Percentiles rank a stretch among this genome's conserved stretches.
phyloP scores from a whole-genome alignment of 129 eudicot species.

The Chrysanthemum seticuspe region DNA sequence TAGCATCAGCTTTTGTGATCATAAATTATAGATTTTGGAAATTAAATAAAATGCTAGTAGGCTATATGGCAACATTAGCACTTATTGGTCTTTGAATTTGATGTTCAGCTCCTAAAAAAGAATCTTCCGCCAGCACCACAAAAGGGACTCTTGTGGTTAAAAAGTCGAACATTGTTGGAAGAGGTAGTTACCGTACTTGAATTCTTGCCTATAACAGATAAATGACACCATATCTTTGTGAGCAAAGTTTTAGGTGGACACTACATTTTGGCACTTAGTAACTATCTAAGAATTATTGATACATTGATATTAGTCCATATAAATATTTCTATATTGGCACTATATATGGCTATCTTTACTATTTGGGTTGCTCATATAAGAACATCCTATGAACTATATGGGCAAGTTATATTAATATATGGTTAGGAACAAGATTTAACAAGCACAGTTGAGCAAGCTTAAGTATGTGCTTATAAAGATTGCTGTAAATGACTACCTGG shows the following conservation, averaged over 20 bases:
- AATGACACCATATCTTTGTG: background rate
- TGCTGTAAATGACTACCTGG: background rate
- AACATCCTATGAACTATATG: background rate
- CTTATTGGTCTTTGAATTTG: constrained; percentile 23
- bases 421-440: background rate
- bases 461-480: background rate
- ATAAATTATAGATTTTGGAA: no score
- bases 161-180: constrained; percentile 79
- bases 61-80: no score
- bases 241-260: background rate
- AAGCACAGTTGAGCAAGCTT: background rate
- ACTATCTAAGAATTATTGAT: background rate
- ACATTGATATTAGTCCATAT: no score
- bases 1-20: no score
- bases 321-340: background rate
- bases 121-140: constrained; percentile 88
- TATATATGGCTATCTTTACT: constrained; percentile 2
- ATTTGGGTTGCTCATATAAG: background rate
- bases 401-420: background rate
- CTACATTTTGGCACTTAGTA: background rate
- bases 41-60: no score
- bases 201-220: constrained; percentile 14
- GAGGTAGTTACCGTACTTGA: constrained; percentile 49
- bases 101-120: constrained; percentile 44
- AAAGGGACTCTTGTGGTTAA: constrained; percentile 74